Evolutionary conservation across 306 rosid genomes (phyloP).

Genomic region (Lablab purpureus): DNA sequence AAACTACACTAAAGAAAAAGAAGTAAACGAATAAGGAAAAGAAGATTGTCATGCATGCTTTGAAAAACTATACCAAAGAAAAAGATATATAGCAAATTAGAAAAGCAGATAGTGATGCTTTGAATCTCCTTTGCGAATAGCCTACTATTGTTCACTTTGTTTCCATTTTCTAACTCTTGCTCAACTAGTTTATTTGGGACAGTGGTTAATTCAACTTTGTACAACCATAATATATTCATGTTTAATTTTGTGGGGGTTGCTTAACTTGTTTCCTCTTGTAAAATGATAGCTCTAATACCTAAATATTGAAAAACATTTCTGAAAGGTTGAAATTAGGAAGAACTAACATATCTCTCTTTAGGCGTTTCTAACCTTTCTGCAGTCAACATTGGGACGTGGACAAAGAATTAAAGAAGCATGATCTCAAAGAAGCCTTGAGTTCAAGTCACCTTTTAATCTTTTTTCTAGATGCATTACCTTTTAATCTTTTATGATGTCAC

Average conservation of each 20-base stretch:
- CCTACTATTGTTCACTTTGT: constrained; percentile 33
- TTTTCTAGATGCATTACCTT: constrained; percentile 4
- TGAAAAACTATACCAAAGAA: constrained; percentile 40
- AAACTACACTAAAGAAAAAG: constrained; percentile 36
- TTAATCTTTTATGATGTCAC: constrained; percentile 35
- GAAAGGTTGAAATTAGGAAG: not conserved
- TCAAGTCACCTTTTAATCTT: constrained; percentile 37
- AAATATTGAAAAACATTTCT: not conserved
- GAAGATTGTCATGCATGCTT: constrained; percentile 43
- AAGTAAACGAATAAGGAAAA: constrained; percentile 42
- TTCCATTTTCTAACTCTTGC: constrained; percentile 17
- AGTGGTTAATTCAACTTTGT: constrained; percentile 34
- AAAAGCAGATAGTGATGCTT: constrained; percentile 41
- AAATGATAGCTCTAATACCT: not conserved
- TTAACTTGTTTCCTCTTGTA: constrained; percentile 2
- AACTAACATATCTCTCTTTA: not conserved
- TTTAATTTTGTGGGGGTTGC: constrained; percentile 4
- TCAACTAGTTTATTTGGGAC: not conserved
- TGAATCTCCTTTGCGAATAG: constrained; percentile 37
- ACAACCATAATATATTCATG: constrained; percentile 1
- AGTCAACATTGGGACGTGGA: constrained; percentile 21
- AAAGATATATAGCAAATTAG: constrained; percentile 31
- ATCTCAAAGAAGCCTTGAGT: constrained; percentile 38
- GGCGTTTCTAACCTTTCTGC: constrained; percentile 8
- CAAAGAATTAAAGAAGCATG: constrained; percentile 29